Conservation (phyloP, 179 eudicot genomes). For the Beta lomatogona region DNA sequence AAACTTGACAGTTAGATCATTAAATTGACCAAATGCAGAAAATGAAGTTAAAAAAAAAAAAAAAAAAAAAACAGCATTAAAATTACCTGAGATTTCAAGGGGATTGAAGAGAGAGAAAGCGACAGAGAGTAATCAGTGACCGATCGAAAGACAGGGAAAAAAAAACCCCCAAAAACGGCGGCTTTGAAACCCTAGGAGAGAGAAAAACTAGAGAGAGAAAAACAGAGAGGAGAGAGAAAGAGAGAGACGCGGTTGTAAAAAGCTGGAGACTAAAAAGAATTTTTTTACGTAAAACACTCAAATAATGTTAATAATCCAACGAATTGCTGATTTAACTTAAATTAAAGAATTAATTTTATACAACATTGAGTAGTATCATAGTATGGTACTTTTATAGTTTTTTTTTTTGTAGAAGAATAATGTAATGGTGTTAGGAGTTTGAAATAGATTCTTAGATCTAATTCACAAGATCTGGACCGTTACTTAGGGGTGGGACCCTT, state of each 20-base stretch:
- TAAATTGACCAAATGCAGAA: neutral
- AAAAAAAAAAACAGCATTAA: neutral
- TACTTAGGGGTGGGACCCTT: slow-evolving; percentile 10
- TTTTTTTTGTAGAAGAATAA: too few relatives aligned
- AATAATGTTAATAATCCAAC: slow-evolving; percentile 24
- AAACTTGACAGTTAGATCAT: slow-evolving; percentile 17
- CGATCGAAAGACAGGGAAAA: slow-evolving; percentile 16
- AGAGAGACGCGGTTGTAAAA: slow-evolving; percentile 31
- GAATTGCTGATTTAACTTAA: neutral
- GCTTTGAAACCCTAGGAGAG: slow-evolving; percentile 64
- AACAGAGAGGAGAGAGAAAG: slow-evolving; percentile 23
- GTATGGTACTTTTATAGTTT: too few relatives aligned
- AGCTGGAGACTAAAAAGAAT: slow-evolving; percentile 7
- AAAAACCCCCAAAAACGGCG: slow-evolving; percentile 49
- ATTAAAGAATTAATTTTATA: neutral
- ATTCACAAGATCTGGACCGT: slow-evolving; percentile 1
- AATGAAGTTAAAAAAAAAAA: slow-evolving; percentile 8
- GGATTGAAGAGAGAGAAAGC: slow-evolving; percentile 29
- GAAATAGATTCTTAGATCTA: too few relatives aligned
- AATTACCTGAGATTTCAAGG: slow-evolving; percentile 32
- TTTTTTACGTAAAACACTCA: slow-evolving; percentile 7
- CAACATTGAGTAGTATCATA: too few relatives aligned
- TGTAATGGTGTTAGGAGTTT: too few relatives aligned
- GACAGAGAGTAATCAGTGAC: slow-evolving; percentile 17
- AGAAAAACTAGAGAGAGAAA: slow-evolving; percentile 31